phyloP scores from a whole-genome alignment of 768 basidiomycete genomes.

The Collybia sordida region DNA sequence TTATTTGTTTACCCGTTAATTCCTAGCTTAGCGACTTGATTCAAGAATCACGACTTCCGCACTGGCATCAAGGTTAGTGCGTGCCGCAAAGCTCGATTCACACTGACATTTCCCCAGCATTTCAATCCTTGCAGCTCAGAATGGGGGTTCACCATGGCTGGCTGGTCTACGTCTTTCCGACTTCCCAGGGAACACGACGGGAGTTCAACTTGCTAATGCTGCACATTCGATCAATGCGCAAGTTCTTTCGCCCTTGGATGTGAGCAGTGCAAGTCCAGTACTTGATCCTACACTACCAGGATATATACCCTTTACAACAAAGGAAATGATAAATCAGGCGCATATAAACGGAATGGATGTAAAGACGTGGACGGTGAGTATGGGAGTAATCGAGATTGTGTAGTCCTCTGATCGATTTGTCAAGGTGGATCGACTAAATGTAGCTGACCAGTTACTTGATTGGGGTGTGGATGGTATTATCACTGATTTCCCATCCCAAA shows the following conservation, averaged over 20 bases:
- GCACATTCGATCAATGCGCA: slow-evolving; percentile 63
- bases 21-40: slow-evolving; percentile 45
- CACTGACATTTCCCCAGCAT: slow-evolving; percentile 23
- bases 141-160: slow-evolving; percentile 61
- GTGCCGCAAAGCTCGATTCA: not conserved
- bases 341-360: slow-evolving; percentile 63
- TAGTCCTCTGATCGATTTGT: no score
- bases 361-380: slow-evolving; percentile 73
- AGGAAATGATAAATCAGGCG: slow-evolving; percentile 65
- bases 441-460: slow-evolving; percentile 57
- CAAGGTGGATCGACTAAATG: slow-evolving; percentile 62
- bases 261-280: slow-evolving; percentile 34
- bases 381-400: not conserved
- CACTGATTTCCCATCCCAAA: slow-evolving; percentile 65
- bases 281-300: slow-evolving; percentile 43
- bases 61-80: slow-evolving; percentile 59
- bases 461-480: slow-evolving; percentile 77
- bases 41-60: slow-evolving; percentile 59
- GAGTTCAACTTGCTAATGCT: slow-evolving; percentile 64
- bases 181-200: slow-evolving; percentile 63
- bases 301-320: slow-evolving; percentile 59
- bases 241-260: slow-evolving; percentile 63
- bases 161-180: slow-evolving; percentile 60
- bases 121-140: slow-evolving; percentile 38
- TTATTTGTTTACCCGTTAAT: slow-evolving; percentile 1